Conservation (phyloP, 345 rosid species). For the Ailanthus altissimus region DNA sequence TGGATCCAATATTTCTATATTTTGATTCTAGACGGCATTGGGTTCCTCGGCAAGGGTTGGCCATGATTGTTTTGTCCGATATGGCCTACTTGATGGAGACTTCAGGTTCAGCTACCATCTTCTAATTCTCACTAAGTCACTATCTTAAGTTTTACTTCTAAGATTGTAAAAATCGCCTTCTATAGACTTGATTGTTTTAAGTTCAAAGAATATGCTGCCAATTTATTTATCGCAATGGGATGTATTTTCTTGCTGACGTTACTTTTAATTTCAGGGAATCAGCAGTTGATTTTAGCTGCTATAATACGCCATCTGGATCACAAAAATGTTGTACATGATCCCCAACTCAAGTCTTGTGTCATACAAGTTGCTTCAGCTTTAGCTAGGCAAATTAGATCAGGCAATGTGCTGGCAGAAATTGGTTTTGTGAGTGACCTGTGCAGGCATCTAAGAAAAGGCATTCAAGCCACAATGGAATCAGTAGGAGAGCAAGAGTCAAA, state of each 20-base stretch:
- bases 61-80: conserved; percentile 73
- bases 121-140: conserved; percentile 12
- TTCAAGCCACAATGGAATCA: conserved; percentile 71
- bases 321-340: conserved; percentile 79
- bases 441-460: conserved; percentile 90
- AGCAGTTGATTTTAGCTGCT: conserved; percentile 69
- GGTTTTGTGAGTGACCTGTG: conserved; percentile 87
- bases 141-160: neutral
- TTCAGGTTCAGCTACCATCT: conserved; percentile 45
- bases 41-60: conserved; percentile 75
- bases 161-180: neutral
- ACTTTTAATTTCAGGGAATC: conserved; percentile 57
- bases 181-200: neutral
- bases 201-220: neutral
- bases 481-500: conserved; percentile 67
- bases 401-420: conserved; percentile 60
- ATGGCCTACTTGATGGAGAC: conserved; percentile 64
- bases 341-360: conserved; percentile 65
- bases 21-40: conserved; percentile 77
- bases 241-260: conserved; percentile 21
- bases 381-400: conserved; percentile 75
- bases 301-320: conserved; percentile 89
- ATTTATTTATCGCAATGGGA: neutral
- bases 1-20: conserved; percentile 82
- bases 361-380: conserved; percentile 76